phyloP scores from a whole-genome alignment of 2,329 filamentous ascomycete genomes.

The Colletotrichum australisinense region DNA sequence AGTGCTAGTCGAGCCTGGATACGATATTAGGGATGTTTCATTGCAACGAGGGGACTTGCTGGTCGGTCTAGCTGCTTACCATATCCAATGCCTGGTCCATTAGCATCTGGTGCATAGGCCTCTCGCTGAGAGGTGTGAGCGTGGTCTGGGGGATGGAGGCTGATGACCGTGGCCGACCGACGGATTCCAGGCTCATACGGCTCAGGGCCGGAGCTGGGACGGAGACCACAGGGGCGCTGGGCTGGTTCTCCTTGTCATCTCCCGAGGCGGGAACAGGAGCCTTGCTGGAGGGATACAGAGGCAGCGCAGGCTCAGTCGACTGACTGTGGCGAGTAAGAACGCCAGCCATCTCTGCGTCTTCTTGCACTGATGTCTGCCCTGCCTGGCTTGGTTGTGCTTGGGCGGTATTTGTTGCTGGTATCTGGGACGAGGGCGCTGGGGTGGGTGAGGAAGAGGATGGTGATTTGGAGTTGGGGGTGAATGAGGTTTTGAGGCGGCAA shows the following conservation, averaged over 20 bases:
- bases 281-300: background rate
- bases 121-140: slow-evolving; percentile 43
- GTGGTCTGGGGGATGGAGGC: slow-evolving; percentile 1
- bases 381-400: background rate
- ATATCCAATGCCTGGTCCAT: slow-evolving; percentile 90
- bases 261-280: background rate
- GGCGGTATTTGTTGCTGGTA: slow-evolving; percentile 7
- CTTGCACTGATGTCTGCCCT: background rate
- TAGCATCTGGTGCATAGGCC: slow-evolving; percentile 66
- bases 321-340: background rate
- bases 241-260: slow-evolving; percentile 46
- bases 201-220: slow-evolving; percentile 31
- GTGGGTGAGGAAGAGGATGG: background rate
- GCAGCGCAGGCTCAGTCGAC: background rate
- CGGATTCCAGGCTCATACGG: slow-evolving; percentile 36
- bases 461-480: slow-evolving; percentile 14
- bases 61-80: slow-evolving; percentile 61
- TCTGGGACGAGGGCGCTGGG: background rate
- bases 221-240: slow-evolving; percentile 32
- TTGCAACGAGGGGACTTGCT: background rate
- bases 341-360: slow-evolving; percentile 38
- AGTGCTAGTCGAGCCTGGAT: slow-evolving; percentile 85
- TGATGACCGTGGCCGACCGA: slow-evolving; percentile 8
- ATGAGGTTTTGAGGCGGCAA: slow-evolving; percentile 29
- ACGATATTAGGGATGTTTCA: background rate